A percentile compares a stretch with the other conserved stretches of the same genome.
These are phyloP conservation scores for Ophiocytium majus DNA, from an alignment of 352 stramenopile genomes.

Conservation along the genomic window DNA sequence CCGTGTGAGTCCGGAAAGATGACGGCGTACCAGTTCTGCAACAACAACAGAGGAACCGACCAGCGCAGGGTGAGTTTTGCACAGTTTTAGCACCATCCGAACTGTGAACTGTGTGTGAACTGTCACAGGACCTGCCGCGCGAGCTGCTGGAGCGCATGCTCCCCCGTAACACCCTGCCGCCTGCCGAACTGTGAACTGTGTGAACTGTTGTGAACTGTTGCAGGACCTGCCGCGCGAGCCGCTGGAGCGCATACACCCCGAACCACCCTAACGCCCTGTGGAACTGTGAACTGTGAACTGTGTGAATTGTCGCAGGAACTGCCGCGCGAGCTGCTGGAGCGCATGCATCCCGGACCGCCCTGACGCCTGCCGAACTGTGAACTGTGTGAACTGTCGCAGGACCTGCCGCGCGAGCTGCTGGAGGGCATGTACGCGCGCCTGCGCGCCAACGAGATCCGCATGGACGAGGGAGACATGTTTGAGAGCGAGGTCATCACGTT, in stretches of 20 bases:
- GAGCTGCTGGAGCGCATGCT: constrained; percentile 48
- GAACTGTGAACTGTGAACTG: too few relatives aligned
- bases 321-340: constrained; percentile 35
- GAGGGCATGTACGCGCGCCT: constrained; percentile 49
- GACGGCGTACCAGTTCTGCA: constrained; percentile 85
- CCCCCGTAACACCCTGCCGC: too few relatives aligned
- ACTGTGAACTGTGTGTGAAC: too few relatives aligned
- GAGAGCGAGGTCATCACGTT: constrained; percentile 56
- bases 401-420: constrained; percentile 39
- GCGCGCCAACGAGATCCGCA: constrained; percentile 54
- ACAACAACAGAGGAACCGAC: constrained; percentile 92
- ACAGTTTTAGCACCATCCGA: too few relatives aligned
- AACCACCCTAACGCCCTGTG: too few relatives aligned
- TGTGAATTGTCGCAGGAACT: constrained; percentile 31
- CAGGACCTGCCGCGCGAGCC: constrained; percentile 42
- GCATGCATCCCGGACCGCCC: too few relatives aligned
- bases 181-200: too few relatives aligned
- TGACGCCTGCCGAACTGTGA: too few relatives aligned
- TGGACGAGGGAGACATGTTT: constrained; percentile 59
- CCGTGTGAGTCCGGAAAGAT: constrained; percentile 77
- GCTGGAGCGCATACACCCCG: constrained; percentile 46
- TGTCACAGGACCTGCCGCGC: constrained; percentile 30
- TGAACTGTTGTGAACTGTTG: too few relatives aligned
- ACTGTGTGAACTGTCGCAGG: too few relatives aligned
- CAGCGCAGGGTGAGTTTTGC: too few relatives aligned